Percentiles rank a stretch among this genome's conserved stretches.
These are phyloP conservation scores for Monosporascus sp. DNA, from an alignment of 2,329 filamentous ascomycete genomes.

Conservation along the genomic window DNA sequence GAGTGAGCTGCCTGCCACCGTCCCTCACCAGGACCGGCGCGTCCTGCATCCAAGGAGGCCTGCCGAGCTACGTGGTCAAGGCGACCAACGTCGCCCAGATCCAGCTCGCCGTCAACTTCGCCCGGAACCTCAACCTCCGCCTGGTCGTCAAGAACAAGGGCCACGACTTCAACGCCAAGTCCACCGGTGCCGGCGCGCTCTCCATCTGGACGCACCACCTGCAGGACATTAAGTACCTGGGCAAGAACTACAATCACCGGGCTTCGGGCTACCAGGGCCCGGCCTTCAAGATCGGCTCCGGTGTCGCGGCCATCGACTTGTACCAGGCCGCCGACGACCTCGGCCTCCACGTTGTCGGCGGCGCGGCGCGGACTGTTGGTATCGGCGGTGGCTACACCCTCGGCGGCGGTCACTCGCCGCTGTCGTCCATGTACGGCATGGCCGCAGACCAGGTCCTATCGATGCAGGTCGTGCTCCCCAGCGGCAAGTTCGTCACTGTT, in stretches of 20 bases:
- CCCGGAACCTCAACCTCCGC: constrained; percentile 39
- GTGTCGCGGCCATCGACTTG: constrained; percentile 46
- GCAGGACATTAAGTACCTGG: constrained; percentile 24
- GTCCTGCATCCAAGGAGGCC: constrained; percentile 34
- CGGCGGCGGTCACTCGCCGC: constrained; percentile 48
- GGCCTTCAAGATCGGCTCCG: constrained; percentile 52
- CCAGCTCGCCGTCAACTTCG: constrained; percentile 42
- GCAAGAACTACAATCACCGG: constrained; percentile 21
- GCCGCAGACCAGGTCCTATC: constrained; percentile 44
- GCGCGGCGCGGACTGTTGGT: constrained; percentile 47
- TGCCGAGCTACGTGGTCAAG: constrained; percentile 37
- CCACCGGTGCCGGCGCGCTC: constrained; percentile 30
- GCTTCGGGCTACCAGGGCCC: constrained; percentile 28
- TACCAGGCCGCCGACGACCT: constrained; percentile 43
- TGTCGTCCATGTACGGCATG: constrained; percentile 42
- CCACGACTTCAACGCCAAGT: constrained; percentile 43
- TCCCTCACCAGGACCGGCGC: constrained; percentile 16
- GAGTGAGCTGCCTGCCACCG: constrained; percentile 20
- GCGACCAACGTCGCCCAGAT: constrained; percentile 38
- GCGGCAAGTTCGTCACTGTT: constrained; percentile 36
- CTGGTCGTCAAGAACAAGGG: constrained; percentile 47
- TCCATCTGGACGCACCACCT: constrained; percentile 32
- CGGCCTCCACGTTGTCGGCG: constrained; percentile 45
- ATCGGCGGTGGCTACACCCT: constrained; percentile 39
- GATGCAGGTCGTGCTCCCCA: constrained; percentile 42